These are phyloP conservation scores for Mariannaea sp. DNA, from an alignment of 2,329 filamentous ascomycete genomes.

Conservation along the genomic window DNA sequence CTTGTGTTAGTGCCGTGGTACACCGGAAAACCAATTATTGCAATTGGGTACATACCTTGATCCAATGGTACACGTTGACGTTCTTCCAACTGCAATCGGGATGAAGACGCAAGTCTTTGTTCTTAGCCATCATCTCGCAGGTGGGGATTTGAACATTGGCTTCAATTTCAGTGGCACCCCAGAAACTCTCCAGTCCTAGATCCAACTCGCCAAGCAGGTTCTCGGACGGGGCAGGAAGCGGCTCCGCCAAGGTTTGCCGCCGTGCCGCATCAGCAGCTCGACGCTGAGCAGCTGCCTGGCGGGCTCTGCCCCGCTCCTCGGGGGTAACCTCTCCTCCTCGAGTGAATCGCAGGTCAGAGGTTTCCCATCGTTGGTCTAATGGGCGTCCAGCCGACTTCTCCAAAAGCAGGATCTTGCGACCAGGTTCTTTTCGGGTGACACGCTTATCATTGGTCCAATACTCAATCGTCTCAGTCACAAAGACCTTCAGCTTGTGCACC, in stretches of 20 bases:
- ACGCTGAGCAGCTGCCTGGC: constrained; percentile 51
- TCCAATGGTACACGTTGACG: constrained; percentile 94
- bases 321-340: constrained; percentile 77
- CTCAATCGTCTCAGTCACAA: constrained; percentile 86
- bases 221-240: constrained; percentile 58
- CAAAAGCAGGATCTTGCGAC: constrained; percentile 81
- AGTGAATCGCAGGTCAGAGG: constrained; percentile 76
- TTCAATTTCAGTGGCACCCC: constrained; percentile 91
- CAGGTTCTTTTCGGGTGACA: constrained; percentile 82
- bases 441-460: constrained; percentile 87
- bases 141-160: constrained; percentile 92
- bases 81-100: constrained; percentile 94
- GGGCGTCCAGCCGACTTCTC: constrained; percentile 85
- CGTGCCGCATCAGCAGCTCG: constrained; percentile 60
- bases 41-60: constrained; percentile 69
- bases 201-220: constrained; percentile 84
- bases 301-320: constrained; percentile 53
- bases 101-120: constrained; percentile 69
- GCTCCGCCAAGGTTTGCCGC: constrained; percentile 44
- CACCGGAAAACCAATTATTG: not conserved
- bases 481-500: constrained; percentile 90
- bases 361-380: constrained; percentile 72
- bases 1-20: constrained; percentile 19
- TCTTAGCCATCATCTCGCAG: constrained; percentile 82
- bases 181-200: constrained; percentile 69